A percentile compares a stretch with the other conserved stretches of the same genome.
Conservation (phyloP, 345 rosid species). For the Ceriops zippeliana region DNA sequence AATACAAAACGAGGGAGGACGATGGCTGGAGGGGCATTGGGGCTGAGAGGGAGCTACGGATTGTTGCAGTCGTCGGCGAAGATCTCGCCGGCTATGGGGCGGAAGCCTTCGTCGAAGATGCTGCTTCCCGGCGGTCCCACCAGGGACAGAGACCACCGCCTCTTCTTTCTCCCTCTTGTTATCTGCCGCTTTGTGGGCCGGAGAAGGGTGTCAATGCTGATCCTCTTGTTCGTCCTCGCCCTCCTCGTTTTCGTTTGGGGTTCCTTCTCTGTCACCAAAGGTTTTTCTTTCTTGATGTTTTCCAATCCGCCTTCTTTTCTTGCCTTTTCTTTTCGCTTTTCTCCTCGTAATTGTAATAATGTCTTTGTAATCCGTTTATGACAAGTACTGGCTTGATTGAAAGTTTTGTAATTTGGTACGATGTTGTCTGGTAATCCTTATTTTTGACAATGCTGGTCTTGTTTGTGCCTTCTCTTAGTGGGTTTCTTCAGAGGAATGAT, state of each 20-base stretch:
- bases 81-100: conserved; percentile 22
- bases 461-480: no score
- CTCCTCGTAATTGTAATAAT: neutral
- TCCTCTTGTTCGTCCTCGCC: conserved; percentile 57
- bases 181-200: conserved; percentile 54
- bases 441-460: no score
- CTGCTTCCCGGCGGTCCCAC: conserved; percentile 37
- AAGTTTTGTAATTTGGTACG: neutral
- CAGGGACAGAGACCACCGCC: conserved; percentile 67
- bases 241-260: conserved; percentile 70
- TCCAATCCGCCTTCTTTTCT: neutral
- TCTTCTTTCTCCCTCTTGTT: conserved; percentile 22
- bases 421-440: no score
- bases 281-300: conserved; percentile 27
- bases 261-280: conserved; percentile 60
- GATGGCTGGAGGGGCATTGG: conserved; percentile 78
- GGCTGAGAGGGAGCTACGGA: conserved; percentile 61
- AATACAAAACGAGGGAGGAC: conserved; percentile 32
- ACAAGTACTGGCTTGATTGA: neutral
- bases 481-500: no score
- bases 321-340: neutral
- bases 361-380: neutral
- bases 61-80: conserved; percentile 36
- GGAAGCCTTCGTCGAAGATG: conserved; percentile 44
- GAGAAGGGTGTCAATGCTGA: conserved; percentile 63